phyloP scores from a whole-genome alignment of 2,329 filamentous ascomycete species.

The Claviceps maximensis region DNA sequence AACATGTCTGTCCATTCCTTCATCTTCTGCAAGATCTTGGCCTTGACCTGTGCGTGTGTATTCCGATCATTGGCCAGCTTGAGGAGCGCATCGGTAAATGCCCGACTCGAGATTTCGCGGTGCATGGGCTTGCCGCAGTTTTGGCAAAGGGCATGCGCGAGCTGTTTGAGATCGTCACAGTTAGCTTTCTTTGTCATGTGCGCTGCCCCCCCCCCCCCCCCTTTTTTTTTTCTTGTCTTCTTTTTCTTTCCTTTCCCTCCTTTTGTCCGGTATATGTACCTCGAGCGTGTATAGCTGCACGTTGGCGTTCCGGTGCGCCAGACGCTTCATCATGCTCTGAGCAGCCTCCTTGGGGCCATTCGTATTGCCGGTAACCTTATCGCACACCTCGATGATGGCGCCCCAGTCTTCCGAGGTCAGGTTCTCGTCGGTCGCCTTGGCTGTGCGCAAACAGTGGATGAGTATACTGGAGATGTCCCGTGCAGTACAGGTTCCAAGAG shows the following conservation, averaged over 20 bases:
- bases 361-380: constrained; percentile 40
- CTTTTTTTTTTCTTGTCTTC: not conserved
- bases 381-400: constrained; percentile 51
- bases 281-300: constrained; percentile 92
- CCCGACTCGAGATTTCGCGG: constrained; percentile 77
- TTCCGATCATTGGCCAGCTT: constrained; percentile 88
- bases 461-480: not conserved
- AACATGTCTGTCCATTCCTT: constrained; percentile 96
- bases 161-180: constrained; percentile 22
- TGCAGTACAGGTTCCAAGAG: no score
- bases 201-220: no score
- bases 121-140: constrained; percentile 83
- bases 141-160: constrained; percentile 81
- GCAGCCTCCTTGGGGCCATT: constrained; percentile 70
- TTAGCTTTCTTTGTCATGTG: not conserved
- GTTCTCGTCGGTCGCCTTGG: constrained; percentile 90
- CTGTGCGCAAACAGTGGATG: constrained; percentile 18
- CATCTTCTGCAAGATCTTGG: constrained; percentile 95
- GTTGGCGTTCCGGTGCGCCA: constrained; percentile 89
- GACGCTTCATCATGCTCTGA: constrained; percentile 77
- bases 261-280: constrained; percentile 29
- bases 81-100: constrained; percentile 86
- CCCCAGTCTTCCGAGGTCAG: constrained; percentile 69
- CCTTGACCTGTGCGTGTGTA: constrained; percentile 90
- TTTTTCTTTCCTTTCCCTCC: not conserved